Conservation (phyloP, 2,329 filamentous ascomycete species). For the Pseudogymnoascus sp. region DNA sequence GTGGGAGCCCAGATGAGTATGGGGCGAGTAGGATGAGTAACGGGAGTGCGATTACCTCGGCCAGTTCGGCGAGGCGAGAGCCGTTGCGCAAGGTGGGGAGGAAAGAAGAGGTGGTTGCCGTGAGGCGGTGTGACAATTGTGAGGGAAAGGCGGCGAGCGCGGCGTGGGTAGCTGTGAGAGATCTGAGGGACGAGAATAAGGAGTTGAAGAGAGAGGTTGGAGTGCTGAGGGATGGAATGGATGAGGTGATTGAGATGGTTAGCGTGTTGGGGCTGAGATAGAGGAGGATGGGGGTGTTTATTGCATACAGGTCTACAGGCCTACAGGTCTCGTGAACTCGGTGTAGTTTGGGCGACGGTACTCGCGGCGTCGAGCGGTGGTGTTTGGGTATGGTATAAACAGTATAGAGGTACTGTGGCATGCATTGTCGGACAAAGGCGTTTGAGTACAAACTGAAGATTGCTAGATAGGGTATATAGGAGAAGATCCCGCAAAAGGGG, state of each 20-base stretch:
- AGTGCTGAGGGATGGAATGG: constrained; percentile 52
- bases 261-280: neutral
- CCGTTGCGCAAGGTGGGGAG: constrained; percentile 15
- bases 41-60: constrained; percentile 13
- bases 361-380: neutral
- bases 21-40: neutral
- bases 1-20: neutral
- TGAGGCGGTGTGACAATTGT: constrained; percentile 46
- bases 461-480: neutral
- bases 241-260: constrained; percentile 47
- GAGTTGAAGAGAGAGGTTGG: constrained; percentile 52
- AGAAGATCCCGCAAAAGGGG: neutral
- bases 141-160: constrained; percentile 50
- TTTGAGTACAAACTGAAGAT: neutral
- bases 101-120: constrained; percentile 15
- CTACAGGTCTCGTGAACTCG: neutral
- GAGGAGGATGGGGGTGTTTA: neutral
- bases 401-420: neutral
- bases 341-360: neutral
- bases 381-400: neutral
- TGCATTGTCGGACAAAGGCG: neutral
- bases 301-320: neutral
- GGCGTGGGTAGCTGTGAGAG: constrained; percentile 58
- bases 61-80: constrained; percentile 16
- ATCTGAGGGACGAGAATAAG: constrained; percentile 56